Evolutionary conservation across 257 asterid genomes (phyloP).

Genomic region (Solanum gracilifrons): DNA sequence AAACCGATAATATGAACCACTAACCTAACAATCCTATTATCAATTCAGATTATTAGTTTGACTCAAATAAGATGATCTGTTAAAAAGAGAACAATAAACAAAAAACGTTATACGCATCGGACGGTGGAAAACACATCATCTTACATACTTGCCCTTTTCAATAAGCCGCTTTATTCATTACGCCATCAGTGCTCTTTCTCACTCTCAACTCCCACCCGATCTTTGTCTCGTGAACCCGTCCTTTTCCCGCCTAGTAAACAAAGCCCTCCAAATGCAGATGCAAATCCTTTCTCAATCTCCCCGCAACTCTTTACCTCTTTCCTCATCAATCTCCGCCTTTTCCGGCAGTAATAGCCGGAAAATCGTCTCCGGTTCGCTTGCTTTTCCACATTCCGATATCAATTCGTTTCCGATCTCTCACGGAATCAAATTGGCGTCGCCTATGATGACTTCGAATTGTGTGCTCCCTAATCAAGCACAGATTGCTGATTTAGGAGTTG

Average conservation of each 20-base stretch:
- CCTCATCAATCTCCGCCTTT: constrained; percentile 7
- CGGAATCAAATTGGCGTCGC: constrained; percentile 13
- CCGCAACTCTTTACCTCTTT: constrained; percentile 5
- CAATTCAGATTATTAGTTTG: background rate
- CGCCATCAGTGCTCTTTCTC: background rate
- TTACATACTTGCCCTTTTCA: background rate
- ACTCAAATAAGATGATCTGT: background rate
- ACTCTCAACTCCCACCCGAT: background rate
- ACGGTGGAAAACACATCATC: background rate
- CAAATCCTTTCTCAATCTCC: constrained; percentile 24
- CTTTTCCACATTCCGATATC: background rate
- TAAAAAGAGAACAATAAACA: too few relatives aligned
- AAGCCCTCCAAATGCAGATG: background rate
- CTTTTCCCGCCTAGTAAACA: constrained; percentile 5
- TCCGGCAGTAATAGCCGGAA: background rate
- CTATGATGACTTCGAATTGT: constrained; percentile 1
- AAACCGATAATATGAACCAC: background rate
- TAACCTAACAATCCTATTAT: background rate
- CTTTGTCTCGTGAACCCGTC: background rate
- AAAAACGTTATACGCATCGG: background rate
- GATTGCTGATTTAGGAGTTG: constrained; percentile 20
- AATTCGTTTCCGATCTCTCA: background rate
- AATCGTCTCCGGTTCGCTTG: background rate
- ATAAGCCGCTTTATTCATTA: background rate
- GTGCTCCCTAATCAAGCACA: constrained; percentile 13